These are phyloP conservation scores for Salvia sclarea DNA, from an alignment of 305 asterid species.

Conservation along the genomic window DNA sequence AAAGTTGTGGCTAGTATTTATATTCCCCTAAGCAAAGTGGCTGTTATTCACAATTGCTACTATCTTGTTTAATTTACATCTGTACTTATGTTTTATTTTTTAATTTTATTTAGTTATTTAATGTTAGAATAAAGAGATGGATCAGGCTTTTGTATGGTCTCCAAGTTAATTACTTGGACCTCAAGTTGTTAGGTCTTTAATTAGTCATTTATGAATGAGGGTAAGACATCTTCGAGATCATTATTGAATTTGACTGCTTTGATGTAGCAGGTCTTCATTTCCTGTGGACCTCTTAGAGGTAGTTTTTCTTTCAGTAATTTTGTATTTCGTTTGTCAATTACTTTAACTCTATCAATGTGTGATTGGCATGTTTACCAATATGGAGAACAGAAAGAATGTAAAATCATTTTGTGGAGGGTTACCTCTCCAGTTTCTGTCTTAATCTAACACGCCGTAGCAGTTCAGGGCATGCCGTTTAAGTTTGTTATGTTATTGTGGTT, in stretches of 20 bases:
- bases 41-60: not conserved
- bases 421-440: not conserved
- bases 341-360: not conserved
- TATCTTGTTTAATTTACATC: not conserved
- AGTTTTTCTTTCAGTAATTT: not conserved
- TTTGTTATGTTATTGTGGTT: conserved; percentile 11
- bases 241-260: not conserved
- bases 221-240: not conserved
- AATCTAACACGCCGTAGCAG: not conserved
- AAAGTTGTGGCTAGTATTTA: not conserved
- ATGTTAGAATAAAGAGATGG: too few species aligned
- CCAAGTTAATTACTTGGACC: not conserved
- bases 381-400: not conserved
- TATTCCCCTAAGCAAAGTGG: not conserved
- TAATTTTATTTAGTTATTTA: too few species aligned
- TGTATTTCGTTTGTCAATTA: not conserved
- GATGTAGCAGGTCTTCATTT: not conserved
- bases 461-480: not conserved
- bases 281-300: too few species aligned
- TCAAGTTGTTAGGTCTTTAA: not conserved
- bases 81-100: too few species aligned
- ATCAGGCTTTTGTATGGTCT: not conserved
- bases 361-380: not conserved
- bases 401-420: not conserved
- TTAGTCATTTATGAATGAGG: not conserved